phyloP scores from a whole-genome alignment of 2,329 filamentous ascomycete genomes.

The Clonostachys byssicola region DNA sequence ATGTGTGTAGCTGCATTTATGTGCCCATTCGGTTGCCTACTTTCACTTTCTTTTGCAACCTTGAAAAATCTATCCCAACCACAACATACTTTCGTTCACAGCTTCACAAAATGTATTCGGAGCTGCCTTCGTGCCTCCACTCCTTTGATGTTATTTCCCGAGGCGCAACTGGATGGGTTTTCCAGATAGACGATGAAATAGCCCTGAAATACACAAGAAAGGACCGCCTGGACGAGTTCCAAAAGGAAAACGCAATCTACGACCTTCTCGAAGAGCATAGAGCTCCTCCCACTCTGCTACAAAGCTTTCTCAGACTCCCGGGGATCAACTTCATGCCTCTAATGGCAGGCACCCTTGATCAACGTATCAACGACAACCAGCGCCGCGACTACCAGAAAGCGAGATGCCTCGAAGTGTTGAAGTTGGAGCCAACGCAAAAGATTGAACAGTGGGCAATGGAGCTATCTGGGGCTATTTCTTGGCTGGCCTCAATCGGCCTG shows the following conservation, averaged over 20 bases:
- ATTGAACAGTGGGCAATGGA: slow-evolving; percentile 6
- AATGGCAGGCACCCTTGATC: neutral
- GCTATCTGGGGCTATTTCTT: slow-evolving; percentile 4
- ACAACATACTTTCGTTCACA: no score
- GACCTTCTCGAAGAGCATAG: neutral
- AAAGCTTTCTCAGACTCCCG: neutral
- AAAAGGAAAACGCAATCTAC: neutral
- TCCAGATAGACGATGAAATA: neutral
- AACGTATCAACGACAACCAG: neutral
- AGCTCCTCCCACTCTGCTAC: neutral
- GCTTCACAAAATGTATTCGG: no score
- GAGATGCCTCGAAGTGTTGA: neutral
- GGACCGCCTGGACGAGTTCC: neutral
- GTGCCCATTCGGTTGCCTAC: no score
- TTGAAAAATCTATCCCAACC: no score
- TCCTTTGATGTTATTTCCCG: neutral
- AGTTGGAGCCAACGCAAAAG: neutral
- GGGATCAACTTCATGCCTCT: neutral
- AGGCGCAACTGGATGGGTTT: slow-evolving; percentile 2
- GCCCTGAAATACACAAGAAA: neutral
- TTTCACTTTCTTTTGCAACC: no score
- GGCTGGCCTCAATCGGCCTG: slow-evolving; percentile 4
- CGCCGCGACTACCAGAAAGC: neutral
- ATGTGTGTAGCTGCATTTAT: no score
- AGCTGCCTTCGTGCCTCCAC: no score